Conservation (phyloP, 768 basidiomycete genomes). For the Rhizopogon vulgaris region DNA sequence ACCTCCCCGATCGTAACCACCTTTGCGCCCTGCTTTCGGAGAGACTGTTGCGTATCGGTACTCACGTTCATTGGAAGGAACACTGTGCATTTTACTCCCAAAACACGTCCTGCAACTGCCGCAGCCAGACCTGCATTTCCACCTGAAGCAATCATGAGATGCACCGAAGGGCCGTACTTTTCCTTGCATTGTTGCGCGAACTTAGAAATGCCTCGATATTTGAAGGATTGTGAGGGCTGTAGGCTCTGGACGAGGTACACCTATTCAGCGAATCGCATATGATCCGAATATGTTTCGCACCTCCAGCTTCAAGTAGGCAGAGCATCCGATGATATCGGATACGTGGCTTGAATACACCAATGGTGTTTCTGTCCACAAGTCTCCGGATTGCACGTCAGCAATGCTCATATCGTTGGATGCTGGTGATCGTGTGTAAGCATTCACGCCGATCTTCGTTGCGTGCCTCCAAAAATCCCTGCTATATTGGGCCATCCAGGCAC, state of each 20-base stretch:
- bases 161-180: conserved; percentile 46
- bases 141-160: conserved; percentile 65
- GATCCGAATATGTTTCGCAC: conserved; percentile 28
- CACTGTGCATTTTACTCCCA: conserved; percentile 58
- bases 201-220: conserved; percentile 64
- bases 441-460: not conserved
- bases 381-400: not conserved
- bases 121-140: conserved; percentile 80
- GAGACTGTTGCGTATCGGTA: conserved; percentile 40
- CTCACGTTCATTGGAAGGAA: conserved; percentile 55
- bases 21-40: conserved; percentile 49
- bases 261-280: not conserved
- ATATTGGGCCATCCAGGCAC: not conserved
- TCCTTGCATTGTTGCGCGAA: conserved; percentile 49
- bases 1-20: conserved; percentile 51
- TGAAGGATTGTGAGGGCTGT: conserved; percentile 73
- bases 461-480: not conserved
- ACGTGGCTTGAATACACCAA: conserved; percentile 55
- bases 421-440: not conserved
- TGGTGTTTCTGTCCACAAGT: conserved; percentile 59
- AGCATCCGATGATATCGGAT: conserved; percentile 44
- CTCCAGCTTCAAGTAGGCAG: conserved; percentile 70
- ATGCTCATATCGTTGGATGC: conserved; percentile 4
- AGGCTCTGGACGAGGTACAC: conserved; percentile 42
- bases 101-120: conserved; percentile 51